Conservation (phyloP, 2,329 filamentous ascomycete genomes). For the Aspergillus ochraceoroseus region DNA sequence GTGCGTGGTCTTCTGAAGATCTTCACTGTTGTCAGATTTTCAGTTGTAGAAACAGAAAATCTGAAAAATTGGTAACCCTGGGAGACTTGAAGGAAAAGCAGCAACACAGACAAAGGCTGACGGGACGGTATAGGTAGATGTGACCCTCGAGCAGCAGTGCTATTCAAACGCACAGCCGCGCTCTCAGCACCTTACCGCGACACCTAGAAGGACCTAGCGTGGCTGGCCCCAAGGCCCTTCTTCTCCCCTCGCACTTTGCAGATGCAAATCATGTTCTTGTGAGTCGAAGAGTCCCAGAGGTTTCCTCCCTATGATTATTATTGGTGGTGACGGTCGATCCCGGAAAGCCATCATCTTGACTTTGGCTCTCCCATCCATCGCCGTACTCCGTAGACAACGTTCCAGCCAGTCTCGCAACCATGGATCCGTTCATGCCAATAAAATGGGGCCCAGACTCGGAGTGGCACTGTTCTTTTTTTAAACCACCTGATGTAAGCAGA, state of each 20-base stretch:
- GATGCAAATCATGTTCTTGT: too few relatives aligned
- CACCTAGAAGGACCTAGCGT: conserved; percentile 6
- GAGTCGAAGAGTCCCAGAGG: too few relatives aligned
- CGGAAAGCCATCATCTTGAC: conserved; percentile 3
- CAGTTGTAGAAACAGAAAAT: too few relatives aligned
- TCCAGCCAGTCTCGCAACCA: conserved; percentile 14
- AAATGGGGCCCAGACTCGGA: conserved; percentile 8
- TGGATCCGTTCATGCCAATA: conserved; percentile 14
- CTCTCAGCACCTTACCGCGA: conserved; percentile 12
- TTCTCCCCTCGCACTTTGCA: too few relatives aligned
- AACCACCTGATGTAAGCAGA: conserved; percentile 6
- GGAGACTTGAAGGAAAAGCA: too few relatives aligned
- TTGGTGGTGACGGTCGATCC: conserved; percentile 7
- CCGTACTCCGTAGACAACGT: too few relatives aligned
- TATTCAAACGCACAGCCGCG: conserved; percentile 5
- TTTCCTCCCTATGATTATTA: background rate
- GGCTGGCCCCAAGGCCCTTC: background rate
- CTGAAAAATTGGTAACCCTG: too few relatives aligned
- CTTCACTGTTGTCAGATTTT: conserved; percentile 4
- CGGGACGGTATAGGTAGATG: conserved; percentile 5
- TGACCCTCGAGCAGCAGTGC: conserved; percentile 10
- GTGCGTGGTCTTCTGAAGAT: conserved; percentile 11
- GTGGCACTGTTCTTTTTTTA: conserved; percentile 19
- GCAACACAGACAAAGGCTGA: conserved; percentile 4
- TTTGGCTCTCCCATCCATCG: too few relatives aligned